Conservation (phyloP, 352 stramenopile species). For the Phytophthora fragariaefolia region DNA sequence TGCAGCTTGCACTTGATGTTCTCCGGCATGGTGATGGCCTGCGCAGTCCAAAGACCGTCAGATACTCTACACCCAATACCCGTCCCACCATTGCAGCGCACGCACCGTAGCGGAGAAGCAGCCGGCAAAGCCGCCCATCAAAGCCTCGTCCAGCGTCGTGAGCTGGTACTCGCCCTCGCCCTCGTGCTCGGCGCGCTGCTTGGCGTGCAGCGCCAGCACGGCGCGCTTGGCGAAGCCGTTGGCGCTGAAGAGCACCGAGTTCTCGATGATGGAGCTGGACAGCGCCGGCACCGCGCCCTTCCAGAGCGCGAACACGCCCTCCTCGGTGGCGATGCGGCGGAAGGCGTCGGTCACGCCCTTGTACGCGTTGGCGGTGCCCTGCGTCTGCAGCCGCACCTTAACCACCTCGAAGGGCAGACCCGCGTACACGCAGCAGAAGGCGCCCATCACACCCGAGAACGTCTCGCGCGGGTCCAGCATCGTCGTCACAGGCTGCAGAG, state of each 20-base stretch:
- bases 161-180: conserved; percentile 63
- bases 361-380: conserved; percentile 67
- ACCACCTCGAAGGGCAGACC: conserved; percentile 90
- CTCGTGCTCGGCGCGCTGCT: conserved; percentile 48
- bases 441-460: conserved; percentile 71
- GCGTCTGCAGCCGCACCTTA: conserved; percentile 88
- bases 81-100: background rate
- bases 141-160: conserved; percentile 82
- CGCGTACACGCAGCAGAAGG: conserved; percentile 85
- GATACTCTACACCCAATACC: background rate
- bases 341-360: conserved; percentile 71
- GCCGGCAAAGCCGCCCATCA: conserved; percentile 81
- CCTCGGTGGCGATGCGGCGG: conserved; percentile 72
- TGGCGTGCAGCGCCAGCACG: conserved; percentile 63
- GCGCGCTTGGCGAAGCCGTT: conserved; percentile 83
- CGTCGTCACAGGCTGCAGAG: background rate
- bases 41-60: background rate
- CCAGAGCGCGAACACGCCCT: conserved; percentile 82
- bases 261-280: conserved; percentile 90
- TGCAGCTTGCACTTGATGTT: conserved; percentile 90
- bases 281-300: conserved; percentile 89
- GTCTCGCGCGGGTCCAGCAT: conserved; percentile 86
- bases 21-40: conserved; percentile 87
- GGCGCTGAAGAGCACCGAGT: conserved; percentile 90
- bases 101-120: conserved; percentile 86